Percentiles rank a stretch among this genome's conserved stretches.
phyloP scores from a whole-genome alignment of 495 filamentous ascomycete species.

The Penicillium pancosmium region DNA sequence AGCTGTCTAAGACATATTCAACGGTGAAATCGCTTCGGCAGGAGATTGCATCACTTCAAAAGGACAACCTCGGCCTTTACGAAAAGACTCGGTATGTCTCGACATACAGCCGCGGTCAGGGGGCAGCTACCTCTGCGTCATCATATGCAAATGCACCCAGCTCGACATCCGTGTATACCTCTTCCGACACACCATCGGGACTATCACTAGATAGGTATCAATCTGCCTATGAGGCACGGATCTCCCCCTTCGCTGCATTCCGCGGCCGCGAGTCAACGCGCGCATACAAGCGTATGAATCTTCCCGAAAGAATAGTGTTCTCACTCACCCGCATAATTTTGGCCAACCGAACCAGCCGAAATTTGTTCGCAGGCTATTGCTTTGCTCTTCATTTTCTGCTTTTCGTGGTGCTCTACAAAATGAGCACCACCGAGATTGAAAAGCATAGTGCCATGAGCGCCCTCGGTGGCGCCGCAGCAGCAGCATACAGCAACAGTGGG shows the following conservation, averaged over 20 bases:
- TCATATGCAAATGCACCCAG: conserved; percentile 75
- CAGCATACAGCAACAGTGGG: conserved; percentile 36
- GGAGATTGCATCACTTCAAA: conserved; percentile 89
- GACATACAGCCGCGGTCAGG: conserved; percentile 74
- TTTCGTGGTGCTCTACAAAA: conserved; percentile 82
- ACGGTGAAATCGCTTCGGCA: conserved; percentile 85
- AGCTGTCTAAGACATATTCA: conserved; percentile 79
- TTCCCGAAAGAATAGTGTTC: conserved; percentile 88
- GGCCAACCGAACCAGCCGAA: conserved; percentile 85
- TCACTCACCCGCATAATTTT: conserved; percentile 89
- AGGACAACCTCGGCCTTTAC: conserved; percentile 95
- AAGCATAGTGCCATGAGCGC: conserved; percentile 53
- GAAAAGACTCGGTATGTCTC: conserved; percentile 98
- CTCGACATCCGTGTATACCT: conserved; percentile 67
- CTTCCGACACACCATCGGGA: conserved; percentile 60
- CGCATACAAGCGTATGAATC: conserved; percentile 92
- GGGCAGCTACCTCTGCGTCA: conserved; percentile 68
- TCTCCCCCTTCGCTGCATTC: conserved; percentile 95
- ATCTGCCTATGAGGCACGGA: conserved; percentile 89
- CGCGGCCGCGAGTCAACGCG: conserved; percentile 86
- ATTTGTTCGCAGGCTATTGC: conserved; percentile 95
- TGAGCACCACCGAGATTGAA: conserved; percentile 66
- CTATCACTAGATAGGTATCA: conserved; percentile 84
- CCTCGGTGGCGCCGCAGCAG: conserved; percentile 46
- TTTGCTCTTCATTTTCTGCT: conserved; percentile 85